A percentile compares a stretch with the other conserved stretches of the same genome.
Evolutionary conservation across 352 stramenopile species (phyloP).

Genomic region (Phytophthora pisi): DNA sequence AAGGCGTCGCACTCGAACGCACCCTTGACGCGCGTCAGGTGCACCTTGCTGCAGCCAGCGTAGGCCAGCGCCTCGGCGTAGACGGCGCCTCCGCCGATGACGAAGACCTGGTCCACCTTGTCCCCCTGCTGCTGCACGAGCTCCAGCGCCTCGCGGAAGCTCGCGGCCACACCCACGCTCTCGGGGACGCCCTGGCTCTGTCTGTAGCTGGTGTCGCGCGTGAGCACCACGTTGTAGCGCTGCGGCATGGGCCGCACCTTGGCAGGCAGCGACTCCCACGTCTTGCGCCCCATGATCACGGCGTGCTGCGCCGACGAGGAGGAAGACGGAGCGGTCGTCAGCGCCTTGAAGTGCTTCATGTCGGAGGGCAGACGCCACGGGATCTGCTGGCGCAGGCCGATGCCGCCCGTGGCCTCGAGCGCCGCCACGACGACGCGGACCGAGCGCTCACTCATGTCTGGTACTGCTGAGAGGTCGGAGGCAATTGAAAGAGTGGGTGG

Average conservation of each 20-base stretch:
- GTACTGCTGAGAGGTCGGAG: too few species aligned
- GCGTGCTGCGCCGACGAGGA: conserved; percentile 84
- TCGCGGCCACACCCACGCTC: conserved; percentile 87
- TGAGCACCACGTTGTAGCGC: conserved; percentile 97
- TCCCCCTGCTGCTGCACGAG: conserved; percentile 73
- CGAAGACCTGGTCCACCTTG: conserved; percentile 93
- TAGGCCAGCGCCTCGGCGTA: conserved; percentile 94
- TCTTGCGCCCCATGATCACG: conserved; percentile 99
- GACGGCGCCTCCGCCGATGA: conserved; percentile 96
- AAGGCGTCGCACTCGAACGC: conserved; percentile 92
- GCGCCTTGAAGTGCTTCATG: conserved; percentile 96
- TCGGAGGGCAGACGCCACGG: conserved; percentile 96
- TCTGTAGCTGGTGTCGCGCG: conserved; percentile 68
- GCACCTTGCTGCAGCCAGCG: conserved; percentile 82
- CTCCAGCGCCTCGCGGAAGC: conserved; percentile 91
- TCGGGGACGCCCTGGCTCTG: conserved; percentile 54
- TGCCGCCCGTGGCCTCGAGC: conserved; percentile 84
- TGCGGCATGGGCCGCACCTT: conserved; percentile 96
- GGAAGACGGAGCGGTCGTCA: conserved; percentile 69
- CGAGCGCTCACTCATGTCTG: conserved; percentile 33
- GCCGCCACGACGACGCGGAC: conserved; percentile 90
- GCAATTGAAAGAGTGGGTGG: background rate
- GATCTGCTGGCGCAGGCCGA: conserved; percentile 86
- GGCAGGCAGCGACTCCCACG: conserved; percentile 97
- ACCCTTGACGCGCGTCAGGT: conserved; percentile 92